These are phyloP conservation scores for Cryphonectria nitschkei DNA, from an alignment of 2,329 filamentous ascomycete genomes.

Conservation along the genomic window DNA sequence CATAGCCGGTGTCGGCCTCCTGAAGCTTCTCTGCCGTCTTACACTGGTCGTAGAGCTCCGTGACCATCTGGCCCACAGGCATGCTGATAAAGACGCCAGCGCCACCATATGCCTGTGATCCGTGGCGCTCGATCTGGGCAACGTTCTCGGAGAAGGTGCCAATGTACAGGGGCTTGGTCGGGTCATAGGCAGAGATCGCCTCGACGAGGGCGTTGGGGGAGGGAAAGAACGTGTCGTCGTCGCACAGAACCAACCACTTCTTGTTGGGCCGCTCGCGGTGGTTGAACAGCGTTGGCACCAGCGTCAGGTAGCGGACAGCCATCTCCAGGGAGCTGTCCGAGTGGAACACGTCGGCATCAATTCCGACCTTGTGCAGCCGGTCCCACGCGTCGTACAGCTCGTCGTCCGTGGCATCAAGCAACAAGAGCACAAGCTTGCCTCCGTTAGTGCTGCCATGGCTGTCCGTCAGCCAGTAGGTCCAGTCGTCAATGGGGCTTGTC, in stretches of 20 bases:
- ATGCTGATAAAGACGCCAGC: constrained; percentile 65
- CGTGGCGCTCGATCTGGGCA: constrained; percentile 62
- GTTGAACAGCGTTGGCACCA: constrained; percentile 58
- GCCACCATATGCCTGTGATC: constrained; percentile 66
- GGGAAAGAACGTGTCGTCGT: constrained; percentile 69
- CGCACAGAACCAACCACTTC: constrained; percentile 65
- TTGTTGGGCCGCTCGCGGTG: constrained; percentile 52
- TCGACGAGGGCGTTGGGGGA: constrained; percentile 59
- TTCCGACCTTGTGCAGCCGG: constrained; percentile 51
- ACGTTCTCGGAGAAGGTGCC: constrained; percentile 66
- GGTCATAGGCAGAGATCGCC: constrained; percentile 56
- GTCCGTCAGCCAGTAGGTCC: constrained; percentile 64
- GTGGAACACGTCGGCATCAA: constrained; percentile 61
- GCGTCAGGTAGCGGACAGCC: constrained; percentile 61
- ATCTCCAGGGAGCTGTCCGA: constrained; percentile 58
- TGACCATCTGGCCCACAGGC: constrained; percentile 41
- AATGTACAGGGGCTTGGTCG: constrained; percentile 58
- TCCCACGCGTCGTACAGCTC: constrained; percentile 55
- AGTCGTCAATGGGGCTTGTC: constrained; percentile 59
- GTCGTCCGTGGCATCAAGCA: constrained; percentile 55
- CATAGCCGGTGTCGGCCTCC: constrained; percentile 62
- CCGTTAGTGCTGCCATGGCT: constrained; percentile 59
- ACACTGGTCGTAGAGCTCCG: constrained; percentile 40
- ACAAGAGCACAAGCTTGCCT: constrained; percentile 57
- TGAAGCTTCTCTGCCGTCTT: constrained; percentile 53